Evolutionary conservation across 2,329 filamentous ascomycete species (phyloP), one percentile per base, ranked within the genome.

Genomic region (Zarea fungicola): DNA sequence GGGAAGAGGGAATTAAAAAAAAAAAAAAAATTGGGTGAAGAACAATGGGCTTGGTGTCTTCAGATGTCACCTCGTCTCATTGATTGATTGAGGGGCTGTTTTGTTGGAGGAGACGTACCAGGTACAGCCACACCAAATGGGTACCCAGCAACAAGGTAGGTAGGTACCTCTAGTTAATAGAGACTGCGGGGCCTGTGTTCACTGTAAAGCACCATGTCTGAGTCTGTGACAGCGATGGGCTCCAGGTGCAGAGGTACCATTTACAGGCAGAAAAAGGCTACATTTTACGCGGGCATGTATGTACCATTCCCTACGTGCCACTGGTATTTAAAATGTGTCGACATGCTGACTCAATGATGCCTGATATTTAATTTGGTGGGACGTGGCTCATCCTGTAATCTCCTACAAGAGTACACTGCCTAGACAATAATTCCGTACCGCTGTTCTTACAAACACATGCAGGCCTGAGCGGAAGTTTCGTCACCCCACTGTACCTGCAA

Each of bases 311-410:
- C n/a, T n/a, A n/a, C n/a, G n/a, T n/a, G n/a, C n/a, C n/a, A n/a
- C n/a, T n/a, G n/a, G n/a, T n/a, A n/a, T n/a, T n/a, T n/a, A n/a
- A n/a, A n/a, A n/a, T n/a, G n/a, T n/a, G n/a, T n/a, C n/a, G n/a
- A n/a, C n/a, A 29, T 22, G 16, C 23, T 25, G 5, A 14, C 10
- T 14, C 18, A 25, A 31, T 13, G 18, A 39, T 36, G 42, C 32
- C 42, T 39, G 34, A 46, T 39, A n/a, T n/a, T n/a, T n/a, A n/a
- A n/a, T n/a, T n/a, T n/a, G n/a, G 44, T 47, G 44, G 44, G 44
- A 47, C 44, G 28, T 41, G 44, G 44, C 45, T 48, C 37, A 16
- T 42, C 45, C 45, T 48, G 45, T 37, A 48, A 41, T 48, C 22
- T 48, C 45, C 36, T 26, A 48, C 45, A 16, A 48, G 36, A 16